Conservation (phyloP, 2,329 filamentous ascomycete species). For the Lachnellula hyalina region DNA sequence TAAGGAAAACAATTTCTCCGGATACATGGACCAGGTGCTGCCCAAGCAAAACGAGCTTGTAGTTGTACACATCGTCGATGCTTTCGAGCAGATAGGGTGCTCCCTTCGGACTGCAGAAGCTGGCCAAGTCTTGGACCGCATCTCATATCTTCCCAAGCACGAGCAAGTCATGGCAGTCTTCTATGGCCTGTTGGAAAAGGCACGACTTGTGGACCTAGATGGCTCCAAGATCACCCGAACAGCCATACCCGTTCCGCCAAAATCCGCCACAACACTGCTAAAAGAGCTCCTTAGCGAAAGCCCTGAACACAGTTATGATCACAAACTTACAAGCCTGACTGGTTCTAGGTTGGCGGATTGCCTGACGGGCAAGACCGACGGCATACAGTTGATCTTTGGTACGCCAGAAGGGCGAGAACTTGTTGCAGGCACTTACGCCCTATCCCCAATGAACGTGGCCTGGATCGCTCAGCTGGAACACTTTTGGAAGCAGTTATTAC, state of each 20-base stretch:
- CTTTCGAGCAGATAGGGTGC: conserved; percentile 30
- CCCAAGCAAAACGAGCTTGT: conserved; percentile 28
- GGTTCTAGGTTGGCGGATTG: conserved; percentile 15
- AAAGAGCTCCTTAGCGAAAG: conserved; percentile 25
- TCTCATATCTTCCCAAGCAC: conserved; percentile 25
- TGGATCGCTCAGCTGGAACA: conserved; percentile 6
- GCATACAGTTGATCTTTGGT: conserved; percentile 24
- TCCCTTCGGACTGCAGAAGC: conserved; percentile 15
- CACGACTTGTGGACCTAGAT: conserved; percentile 15
- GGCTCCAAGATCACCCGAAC: conserved; percentile 18
- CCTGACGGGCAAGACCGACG: conserved; percentile 19
- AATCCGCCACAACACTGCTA: conserved; percentile 18
- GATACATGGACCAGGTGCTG: conserved; percentile 27
- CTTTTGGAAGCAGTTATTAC: conserved; percentile 7
- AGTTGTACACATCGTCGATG: conserved; percentile 29
- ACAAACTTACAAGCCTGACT: conserved; percentile 14
- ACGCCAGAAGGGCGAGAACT: conserved; percentile 15
- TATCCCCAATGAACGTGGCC: conserved; percentile 14
- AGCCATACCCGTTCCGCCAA: background rate
- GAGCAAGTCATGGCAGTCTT: conserved; percentile 25
- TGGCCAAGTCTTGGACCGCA: conserved; percentile 20
- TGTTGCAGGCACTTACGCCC: conserved; percentile 23
- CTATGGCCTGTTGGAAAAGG: conserved; percentile 27
- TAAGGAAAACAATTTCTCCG: conserved; percentile 4
- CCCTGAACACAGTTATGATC: conserved; percentile 29